phyloP scores from a whole-genome alignment of 2,329 filamentous ascomycete species.

The Penicillium sp. region DNA sequence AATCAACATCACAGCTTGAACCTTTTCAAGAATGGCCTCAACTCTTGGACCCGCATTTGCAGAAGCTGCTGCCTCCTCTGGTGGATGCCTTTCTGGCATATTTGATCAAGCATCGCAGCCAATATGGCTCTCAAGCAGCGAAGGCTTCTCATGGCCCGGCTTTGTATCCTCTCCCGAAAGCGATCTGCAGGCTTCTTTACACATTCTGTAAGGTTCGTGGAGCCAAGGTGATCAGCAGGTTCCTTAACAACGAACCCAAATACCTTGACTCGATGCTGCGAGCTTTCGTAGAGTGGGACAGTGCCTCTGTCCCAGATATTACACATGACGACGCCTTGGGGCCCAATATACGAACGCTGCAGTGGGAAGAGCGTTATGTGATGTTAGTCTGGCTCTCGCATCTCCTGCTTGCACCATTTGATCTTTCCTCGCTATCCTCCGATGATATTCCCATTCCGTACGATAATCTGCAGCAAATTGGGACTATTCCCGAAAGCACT shows the following conservation, averaged over 20 bases:
- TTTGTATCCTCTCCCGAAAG: conserved; percentile 59
- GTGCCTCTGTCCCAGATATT: conserved; percentile 17
- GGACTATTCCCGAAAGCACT: conserved; percentile 57
- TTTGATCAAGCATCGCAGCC: conserved; percentile 48
- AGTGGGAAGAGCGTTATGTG: conserved; percentile 88
- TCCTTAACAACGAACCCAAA: conserved; percentile 85
- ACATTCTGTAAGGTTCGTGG: conserved; percentile 92
- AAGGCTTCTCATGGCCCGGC: conserved; percentile 39
- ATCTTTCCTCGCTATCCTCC: conserved; percentile 78
- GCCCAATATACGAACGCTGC: conserved; percentile 47
- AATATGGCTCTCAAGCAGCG: conserved; percentile 38
- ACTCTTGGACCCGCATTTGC: conserved; percentile 81
- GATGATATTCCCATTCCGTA: conserved; percentile 38
- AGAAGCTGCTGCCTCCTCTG: conserved; percentile 71
- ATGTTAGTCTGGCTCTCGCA: conserved; percentile 86
- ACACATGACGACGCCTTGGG: conserved; percentile 13
- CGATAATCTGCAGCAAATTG: conserved; percentile 29
- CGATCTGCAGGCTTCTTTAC: conserved; percentile 79
- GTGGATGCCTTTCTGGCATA: conserved; percentile 74
- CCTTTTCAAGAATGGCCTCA: conserved; percentile 95
- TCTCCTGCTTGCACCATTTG: conserved; percentile 82
- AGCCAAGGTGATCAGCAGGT: conserved; percentile 86
- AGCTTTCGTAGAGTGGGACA: conserved; percentile 65
- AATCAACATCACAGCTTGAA: conserved; percentile 58
- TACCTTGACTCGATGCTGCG: conserved; percentile 78